Evolutionary conservation across 164 flowering plant species (phyloP).

Genomic region (Magnolia sinica): DNA sequence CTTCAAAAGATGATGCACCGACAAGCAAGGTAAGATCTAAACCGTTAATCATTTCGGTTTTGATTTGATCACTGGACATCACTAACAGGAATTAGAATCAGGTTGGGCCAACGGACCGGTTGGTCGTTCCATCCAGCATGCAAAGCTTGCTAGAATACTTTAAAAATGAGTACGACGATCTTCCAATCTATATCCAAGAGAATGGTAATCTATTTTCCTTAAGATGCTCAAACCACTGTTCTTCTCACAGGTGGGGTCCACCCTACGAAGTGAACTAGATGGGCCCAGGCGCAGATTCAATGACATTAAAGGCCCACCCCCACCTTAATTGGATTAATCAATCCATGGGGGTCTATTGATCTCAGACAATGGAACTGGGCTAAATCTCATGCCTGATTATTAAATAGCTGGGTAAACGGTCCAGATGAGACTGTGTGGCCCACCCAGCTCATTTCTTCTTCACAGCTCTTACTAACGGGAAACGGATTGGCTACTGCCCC

Average conservation of each 20-base stretch:
- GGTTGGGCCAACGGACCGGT: not conserved
- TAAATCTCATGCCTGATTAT: not conserved
- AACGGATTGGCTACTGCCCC: no score
- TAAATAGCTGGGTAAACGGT: constrained; percentile 17
- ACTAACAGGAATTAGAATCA: not conserved
- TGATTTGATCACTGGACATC: no score
- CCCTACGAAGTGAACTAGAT: no score
- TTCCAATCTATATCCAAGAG: constrained; percentile 14
- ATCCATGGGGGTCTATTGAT: no score
- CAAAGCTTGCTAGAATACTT: constrained; percentile 7
- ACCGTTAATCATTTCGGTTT: not conserved
- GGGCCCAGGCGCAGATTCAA: no score
- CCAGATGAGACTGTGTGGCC: constrained; percentile 30
- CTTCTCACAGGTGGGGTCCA: no score
- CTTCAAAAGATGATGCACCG: not conserved
- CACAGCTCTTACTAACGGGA: constrained; percentile 3
- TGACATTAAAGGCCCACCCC: no score
- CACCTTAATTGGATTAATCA: no score
- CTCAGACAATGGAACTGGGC: no score
- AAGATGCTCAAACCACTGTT: not conserved
- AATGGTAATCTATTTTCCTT: constrained; percentile 3
- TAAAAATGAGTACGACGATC: constrained; percentile 2
- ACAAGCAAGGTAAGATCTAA: not conserved
- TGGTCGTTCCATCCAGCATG: not conserved
- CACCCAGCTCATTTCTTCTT: constrained; percentile 10